Conservation (phyloP, 1,284 basidiomycete genomes). For the Agaricales sp. region DNA sequence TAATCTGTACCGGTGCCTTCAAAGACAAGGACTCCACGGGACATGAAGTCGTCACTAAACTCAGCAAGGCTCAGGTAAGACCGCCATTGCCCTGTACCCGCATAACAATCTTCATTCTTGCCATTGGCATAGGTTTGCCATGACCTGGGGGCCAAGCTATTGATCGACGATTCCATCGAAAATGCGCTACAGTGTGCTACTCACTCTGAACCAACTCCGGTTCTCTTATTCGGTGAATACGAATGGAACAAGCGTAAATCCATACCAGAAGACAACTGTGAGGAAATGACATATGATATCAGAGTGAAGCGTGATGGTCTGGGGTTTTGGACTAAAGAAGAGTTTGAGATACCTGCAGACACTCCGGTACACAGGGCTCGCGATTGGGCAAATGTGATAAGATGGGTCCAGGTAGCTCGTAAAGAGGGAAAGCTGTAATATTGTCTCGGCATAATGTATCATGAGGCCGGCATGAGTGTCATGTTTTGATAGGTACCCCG, state of each 20-base stretch:
- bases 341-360: conserved; percentile 30
- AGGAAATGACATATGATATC: conserved; percentile 50
- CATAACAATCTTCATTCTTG: not conserved
- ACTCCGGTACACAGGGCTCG: conserved; percentile 37
- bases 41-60: conserved; percentile 43
- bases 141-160: conserved; percentile 47
- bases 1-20: conserved; percentile 74
- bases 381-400: conserved; percentile 46
- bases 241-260: conserved; percentile 60
- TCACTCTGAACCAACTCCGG: conserved; percentile 29
- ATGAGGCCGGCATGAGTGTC: too few relatives aligned
- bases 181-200: conserved; percentile 56
- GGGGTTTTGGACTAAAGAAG: conserved; percentile 49
- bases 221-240: conserved; percentile 72
- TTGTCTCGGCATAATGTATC: too few relatives aligned
- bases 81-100: not conserved
- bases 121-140: conserved; percentile 41
- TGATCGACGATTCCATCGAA: conserved; percentile 75
- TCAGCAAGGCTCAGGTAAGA: conserved; percentile 60
- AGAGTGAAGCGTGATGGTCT: conserved; percentile 38
- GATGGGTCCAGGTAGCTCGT: conserved; percentile 27
- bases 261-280: conserved; percentile 30
- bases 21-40: conserved; percentile 35
- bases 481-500: too few relatives aligned
- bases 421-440: not conserved